A percentile compares a stretch with the other conserved stretches of the same genome.
phyloP scores from a whole-genome alignment of 2,329 filamentous ascomycete genomes.

The Lachnellula cervina region DNA sequence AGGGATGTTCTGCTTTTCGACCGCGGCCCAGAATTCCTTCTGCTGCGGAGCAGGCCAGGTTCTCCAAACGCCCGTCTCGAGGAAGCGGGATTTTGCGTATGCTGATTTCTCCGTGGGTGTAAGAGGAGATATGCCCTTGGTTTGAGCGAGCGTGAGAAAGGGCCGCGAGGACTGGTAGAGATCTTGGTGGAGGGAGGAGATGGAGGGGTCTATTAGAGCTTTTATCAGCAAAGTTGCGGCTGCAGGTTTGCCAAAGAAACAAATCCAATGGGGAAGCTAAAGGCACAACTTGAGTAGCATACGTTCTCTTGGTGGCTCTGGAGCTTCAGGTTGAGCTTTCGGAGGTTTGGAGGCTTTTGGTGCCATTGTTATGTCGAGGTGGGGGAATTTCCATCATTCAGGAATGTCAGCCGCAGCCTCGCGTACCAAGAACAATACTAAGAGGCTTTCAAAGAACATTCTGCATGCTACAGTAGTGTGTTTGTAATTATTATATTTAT shows the following conservation, averaged over 20 bases:
- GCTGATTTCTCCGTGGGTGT: constrained; percentile 21
- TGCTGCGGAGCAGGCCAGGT: constrained; percentile 20
- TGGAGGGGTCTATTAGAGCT: constrained; percentile 21
- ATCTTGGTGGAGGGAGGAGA: constrained; percentile 23
- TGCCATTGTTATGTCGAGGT: constrained; percentile 20
- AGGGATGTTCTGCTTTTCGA: constrained; percentile 25
- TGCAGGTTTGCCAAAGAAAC: neutral
- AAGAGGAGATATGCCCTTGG: constrained; percentile 20
- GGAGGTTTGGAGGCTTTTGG: constrained; percentile 22
- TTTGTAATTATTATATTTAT: neutral
- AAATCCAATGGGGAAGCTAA: neutral
- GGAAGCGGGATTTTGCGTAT: constrained; percentile 21
- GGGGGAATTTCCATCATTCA: constrained; percentile 14
- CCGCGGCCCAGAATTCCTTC: constrained; percentile 26
- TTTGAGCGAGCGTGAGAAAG: constrained; percentile 18
- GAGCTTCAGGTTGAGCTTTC: constrained; percentile 19
- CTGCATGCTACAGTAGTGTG: neutral
- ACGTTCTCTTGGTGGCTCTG: constrained; percentile 22
- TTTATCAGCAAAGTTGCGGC: neutral
- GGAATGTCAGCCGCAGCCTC: constrained; percentile 20
- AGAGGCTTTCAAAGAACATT: constrained; percentile 3
- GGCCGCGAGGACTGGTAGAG: constrained; percentile 24
- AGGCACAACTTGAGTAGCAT: neutral
- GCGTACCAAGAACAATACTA: constrained; percentile 18
- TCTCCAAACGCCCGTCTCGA: constrained; percentile 24